Evolutionary conservation across 495 filamentous ascomycete genomes (phyloP).

Genomic region (Xylaria scruposa): DNA sequence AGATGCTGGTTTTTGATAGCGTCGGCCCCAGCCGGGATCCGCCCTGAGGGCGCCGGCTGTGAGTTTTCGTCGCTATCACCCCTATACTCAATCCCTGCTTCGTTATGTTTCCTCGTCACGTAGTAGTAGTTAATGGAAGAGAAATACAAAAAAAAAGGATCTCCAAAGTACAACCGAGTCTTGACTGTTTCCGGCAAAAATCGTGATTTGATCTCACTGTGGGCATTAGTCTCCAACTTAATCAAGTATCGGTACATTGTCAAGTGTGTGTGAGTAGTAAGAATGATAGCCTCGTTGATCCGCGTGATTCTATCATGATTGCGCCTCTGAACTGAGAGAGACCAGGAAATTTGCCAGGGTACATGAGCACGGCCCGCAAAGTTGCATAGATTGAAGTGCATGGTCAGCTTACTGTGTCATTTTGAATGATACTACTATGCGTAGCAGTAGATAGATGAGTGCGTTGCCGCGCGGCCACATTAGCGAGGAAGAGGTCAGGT

Average conservation of each 20-base stretch:
- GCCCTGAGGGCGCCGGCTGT: slow-evolving; percentile 15
- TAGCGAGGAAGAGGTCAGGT: background rate
- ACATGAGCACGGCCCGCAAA: background rate
- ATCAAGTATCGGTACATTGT: background rate
- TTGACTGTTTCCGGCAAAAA: background rate
- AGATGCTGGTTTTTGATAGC: slow-evolving; percentile 36
- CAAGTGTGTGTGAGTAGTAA: background rate
- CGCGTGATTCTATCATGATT: background rate
- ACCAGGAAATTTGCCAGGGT: background rate
- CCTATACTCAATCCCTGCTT: slow-evolving; percentile 10
- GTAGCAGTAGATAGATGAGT: background rate
- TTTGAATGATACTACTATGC: slow-evolving; percentile 1
- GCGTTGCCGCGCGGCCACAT: background rate
- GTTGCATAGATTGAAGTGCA: background rate
- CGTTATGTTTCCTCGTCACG: slow-evolving; percentile 17
- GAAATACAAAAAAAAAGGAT: slow-evolving; percentile 15
- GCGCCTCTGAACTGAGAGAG: background rate
- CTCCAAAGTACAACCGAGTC: background rate
- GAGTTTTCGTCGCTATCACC: background rate
- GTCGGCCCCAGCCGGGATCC: slow-evolving; percentile 3
- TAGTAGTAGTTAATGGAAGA: slow-evolving; percentile 25
- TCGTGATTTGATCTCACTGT: background rate
- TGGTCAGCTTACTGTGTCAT: slow-evolving; percentile 23
- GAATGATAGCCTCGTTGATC: background rate
- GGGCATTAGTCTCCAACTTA: background rate